phyloP scores from a whole-genome alignment of 345 rosid genomes.

The Boechera stricta region DNA sequence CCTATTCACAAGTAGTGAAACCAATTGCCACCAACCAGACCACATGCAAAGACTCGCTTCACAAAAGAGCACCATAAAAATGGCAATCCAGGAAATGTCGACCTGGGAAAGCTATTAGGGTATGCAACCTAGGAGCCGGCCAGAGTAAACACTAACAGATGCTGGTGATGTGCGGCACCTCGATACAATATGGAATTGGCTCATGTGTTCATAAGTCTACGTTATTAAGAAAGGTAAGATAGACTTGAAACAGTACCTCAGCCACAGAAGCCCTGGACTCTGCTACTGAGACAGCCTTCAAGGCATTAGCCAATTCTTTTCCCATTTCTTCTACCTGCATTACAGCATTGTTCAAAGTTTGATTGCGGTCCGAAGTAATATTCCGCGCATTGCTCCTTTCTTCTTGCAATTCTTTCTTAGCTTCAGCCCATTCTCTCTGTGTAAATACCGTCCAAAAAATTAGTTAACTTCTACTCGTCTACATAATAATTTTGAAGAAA shows the following conservation, averaged over 20 bases:
- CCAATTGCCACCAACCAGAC: conserved; percentile 16
- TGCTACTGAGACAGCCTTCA: conserved; percentile 77
- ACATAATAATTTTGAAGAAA: conserved; percentile 18
- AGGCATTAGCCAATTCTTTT: conserved; percentile 72
- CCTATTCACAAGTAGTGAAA: conserved; percentile 19
- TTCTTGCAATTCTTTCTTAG: conserved; percentile 84
- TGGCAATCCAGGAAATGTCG: conserved; percentile 1
- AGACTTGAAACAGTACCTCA: conserved; percentile 61
- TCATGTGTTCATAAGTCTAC: conserved; percentile 16
- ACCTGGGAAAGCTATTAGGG: conserved; percentile 2
- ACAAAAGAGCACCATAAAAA: conserved; percentile 25
- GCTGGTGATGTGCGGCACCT: background rate
- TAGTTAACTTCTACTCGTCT: conserved; percentile 18
- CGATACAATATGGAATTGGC: conserved; percentile 17
- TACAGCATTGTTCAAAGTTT: conserved; percentile 70
- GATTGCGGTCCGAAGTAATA: conserved; percentile 70
- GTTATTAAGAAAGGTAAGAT: conserved; percentile 27
- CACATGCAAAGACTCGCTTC: conserved; percentile 28
- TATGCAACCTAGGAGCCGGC: conserved; percentile 20
- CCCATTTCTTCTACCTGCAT: conserved; percentile 89
- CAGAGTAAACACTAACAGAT: background rate
- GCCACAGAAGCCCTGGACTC: conserved; percentile 88
- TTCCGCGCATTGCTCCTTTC: conserved; percentile 72
- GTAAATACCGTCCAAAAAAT: conserved; percentile 30
- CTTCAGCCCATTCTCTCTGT: conserved; percentile 97